These are phyloP conservation scores for Trichoderma polysporum DNA, from an alignment of 2,329 filamentous ascomycete genomes.

Conservation along the genomic window DNA sequence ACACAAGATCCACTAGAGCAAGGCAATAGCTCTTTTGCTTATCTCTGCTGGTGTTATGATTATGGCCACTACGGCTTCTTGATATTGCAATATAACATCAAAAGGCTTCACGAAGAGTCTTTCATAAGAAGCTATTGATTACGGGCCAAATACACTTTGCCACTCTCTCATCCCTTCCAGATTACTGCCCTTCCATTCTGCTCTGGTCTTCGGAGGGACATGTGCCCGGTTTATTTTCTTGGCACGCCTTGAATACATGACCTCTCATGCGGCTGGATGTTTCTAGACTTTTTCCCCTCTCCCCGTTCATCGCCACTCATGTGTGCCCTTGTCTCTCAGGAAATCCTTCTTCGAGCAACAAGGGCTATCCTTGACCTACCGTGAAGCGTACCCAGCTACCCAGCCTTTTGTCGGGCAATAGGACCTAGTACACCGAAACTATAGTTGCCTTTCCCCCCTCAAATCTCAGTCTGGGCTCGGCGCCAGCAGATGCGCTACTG, in stretches of 20 bases:
- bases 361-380: conserved; percentile 7
- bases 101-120: too few relatives aligned
- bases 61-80: too few relatives aligned
- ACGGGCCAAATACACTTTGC: too few relatives aligned
- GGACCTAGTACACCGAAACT: background rate
- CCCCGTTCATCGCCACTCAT: background rate
- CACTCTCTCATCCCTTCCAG: background rate
- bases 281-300: background rate
- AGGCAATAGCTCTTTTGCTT: too few relatives aligned
- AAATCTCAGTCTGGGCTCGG: background rate
- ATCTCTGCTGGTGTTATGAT: too few relatives aligned
- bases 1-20: too few relatives aligned
- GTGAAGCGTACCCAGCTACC: background rate
- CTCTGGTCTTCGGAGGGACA: background rate
- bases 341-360: background rate
- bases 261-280: background rate
- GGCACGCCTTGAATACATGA: background rate
- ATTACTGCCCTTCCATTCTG: background rate
- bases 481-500: background rate
- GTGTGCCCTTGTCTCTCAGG: background rate
- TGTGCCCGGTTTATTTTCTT: background rate
- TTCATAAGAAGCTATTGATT: too few relatives aligned
- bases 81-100: too few relatives aligned
- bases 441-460: background rate
- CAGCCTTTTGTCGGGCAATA: background rate